Base-by-base conservation (phyloP, 2,329 filamentous ascomycete genomes). In the Alternaria longipes region DNA sequence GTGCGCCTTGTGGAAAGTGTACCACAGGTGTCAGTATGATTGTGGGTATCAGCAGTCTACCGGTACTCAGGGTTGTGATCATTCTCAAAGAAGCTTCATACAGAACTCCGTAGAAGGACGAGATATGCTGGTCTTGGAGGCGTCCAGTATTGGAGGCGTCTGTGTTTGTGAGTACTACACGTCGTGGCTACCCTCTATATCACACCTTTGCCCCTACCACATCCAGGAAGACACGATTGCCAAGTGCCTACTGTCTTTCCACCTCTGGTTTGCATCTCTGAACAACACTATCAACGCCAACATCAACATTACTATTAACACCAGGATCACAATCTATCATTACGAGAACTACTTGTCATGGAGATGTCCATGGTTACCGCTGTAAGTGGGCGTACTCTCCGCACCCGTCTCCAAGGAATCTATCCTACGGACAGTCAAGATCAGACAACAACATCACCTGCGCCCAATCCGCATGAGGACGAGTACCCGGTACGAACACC, bases 331-430 rank as follows among this genome's bases (percentile, higher is more conserved):
- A 24, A 24, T 54, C 51, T 46, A 70, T 68, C 62, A 60, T 42
- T 68, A 68, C 49, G 36, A 18, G 41, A 45, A 24, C 32, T 56
- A 44, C 59, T 51, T 36, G 20, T 28, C 28, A 63, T 60, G 60
- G 49, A 34, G 24, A 53, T 45, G 47, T 24, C 24, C 12, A 53
- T 50, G 28, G 40, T 38, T n/a, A 16, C 40, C 24, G 32, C 36
- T 5, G 36, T 50, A 5, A 20, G 36, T 26, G 32, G 42, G 11
- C 11, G 30, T 18, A 14, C 38, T 12, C 28, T 44, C 8, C 49
- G 18, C 20, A 16, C 38, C 6, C 46, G 54, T 41, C 22, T 53
- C 22, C 36, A 32, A 18, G 41, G 28, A 41, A 24, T 58, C 30
- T 12, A 24, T 46, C 14, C 30, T 4, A 28, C n/a, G 16, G 46